Evolutionary conservation across 2,329 filamentous ascomycete species (phyloP), one percentile per base, ranked within the genome.

Genomic region (Sarocladium strictum): DNA sequence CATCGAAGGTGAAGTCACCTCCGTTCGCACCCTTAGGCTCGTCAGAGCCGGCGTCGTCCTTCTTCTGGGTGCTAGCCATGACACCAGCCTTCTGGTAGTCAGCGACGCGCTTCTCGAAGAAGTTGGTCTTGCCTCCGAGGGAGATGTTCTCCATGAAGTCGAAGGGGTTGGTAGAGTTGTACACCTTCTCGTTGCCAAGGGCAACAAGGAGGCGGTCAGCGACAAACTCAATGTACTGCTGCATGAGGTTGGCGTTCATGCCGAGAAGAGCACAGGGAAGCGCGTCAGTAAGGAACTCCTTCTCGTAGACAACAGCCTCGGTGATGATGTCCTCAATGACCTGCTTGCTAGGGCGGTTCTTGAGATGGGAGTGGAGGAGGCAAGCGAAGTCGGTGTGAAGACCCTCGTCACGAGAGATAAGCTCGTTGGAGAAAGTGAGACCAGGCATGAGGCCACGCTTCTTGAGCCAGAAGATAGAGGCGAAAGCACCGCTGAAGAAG

Each of bases 141-240:
- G 94, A 97, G 74, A 99, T 99, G 77, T 96, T 97, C 83, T 99
- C 94, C 94, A 99, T 99, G 75, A 99, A 99, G 81, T 99, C 94
- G 72, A 99, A 99, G 70, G 94, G 94, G 78, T 99, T 99, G 71
- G 86, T 83, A 24, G 87, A 79, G 69, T 94, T 89, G 84, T 96
- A 99, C 65, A 89, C 80, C 81, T 97, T 97, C 65, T 89, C 83
- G 74, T 97, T 97, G 67, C 94, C 94, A 47, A 99, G 88, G 29
- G 94, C 86, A 56, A 97, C 79, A 33, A 99, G 84, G 33, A 99
- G 87, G 64, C 94, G 89, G 72, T 99, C 94, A 60, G 94, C 94
- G 50, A 99, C 94, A 65, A 99, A 99, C 83, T 99, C 94, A 63
- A 99, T 99, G 81, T 99, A 99, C 77, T 97, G 93, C 82, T 95